These are phyloP conservation scores for Protomyces pachydermus DNA, from an alignment of 1,139 yeast genomes.

Conservation along the genomic window DNA sequence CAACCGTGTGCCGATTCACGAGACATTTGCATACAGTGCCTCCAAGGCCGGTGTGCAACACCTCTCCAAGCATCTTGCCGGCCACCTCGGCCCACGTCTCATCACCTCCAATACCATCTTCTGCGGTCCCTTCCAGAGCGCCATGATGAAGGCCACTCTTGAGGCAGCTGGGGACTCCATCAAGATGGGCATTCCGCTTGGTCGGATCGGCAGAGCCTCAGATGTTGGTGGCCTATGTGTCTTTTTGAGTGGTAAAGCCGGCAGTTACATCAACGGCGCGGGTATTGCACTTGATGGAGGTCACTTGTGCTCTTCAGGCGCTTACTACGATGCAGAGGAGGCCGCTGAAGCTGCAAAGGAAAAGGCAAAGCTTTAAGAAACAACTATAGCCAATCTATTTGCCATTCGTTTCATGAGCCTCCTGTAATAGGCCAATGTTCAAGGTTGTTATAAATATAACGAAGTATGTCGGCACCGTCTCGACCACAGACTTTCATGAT, in stretches of 20 bases:
- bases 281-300: constrained; percentile 78
- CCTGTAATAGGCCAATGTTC: too few relatives aligned
- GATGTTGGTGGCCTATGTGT: constrained; percentile 59
- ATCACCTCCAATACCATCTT: constrained; percentile 66
- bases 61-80: constrained; percentile 62
- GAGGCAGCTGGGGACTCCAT: constrained; percentile 50
- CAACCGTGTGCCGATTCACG: constrained; percentile 32
- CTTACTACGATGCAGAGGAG: neutral
- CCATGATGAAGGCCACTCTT: constrained; percentile 67
- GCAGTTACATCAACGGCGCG: constrained; percentile 64
- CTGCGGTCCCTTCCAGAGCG: constrained; percentile 73
- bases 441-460: too few relatives aligned
- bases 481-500: too few relatives aligned
- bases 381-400: neutral
- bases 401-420: neutral
- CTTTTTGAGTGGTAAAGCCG: constrained; percentile 55
- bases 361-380: neutral
- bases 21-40: constrained; percentile 57
- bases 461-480: too few relatives aligned
- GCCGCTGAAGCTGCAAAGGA: neutral
- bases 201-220: constrained; percentile 57
- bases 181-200: constrained; percentile 49
- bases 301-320: constrained; percentile 1
- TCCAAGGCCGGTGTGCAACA: constrained; percentile 77
- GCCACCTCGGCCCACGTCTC: constrained; percentile 63